phyloP scores from a whole-genome alignment of 2,329 filamentous ascomycete species.

The Sporothrix brasiliensis region DNA sequence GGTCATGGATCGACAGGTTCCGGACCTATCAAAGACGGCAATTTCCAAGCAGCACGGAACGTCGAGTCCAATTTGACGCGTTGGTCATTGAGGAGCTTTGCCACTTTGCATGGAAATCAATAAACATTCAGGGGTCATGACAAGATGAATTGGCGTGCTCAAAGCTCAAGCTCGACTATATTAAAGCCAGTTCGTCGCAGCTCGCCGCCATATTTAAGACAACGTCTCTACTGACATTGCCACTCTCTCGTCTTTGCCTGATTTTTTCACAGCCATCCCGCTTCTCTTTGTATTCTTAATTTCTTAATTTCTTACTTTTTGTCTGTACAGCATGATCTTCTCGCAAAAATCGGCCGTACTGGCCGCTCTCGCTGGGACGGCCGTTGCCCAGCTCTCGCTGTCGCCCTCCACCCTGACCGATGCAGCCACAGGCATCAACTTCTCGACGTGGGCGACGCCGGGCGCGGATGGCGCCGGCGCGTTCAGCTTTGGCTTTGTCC shows the following conservation, averaged over 20 bases:
- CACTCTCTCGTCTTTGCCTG: background rate
- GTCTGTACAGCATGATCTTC: background rate
- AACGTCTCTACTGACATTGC: background rate
- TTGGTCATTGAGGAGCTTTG: background rate
- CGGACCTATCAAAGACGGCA: conserved; percentile 12
- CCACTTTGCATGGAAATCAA: background rate
- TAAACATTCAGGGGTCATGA: background rate
- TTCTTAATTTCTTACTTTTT: no score
- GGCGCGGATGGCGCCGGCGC: conserved; percentile 25
- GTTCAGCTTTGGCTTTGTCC: conserved; percentile 54
- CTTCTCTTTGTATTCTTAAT: background rate
- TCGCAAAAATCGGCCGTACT: background rate
- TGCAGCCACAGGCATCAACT: conserved; percentile 32
- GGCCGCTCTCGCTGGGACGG: background rate
- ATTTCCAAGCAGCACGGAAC: conserved; percentile 22
- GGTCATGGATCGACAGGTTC: conserved; percentile 14
- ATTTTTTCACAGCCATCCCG: background rate
- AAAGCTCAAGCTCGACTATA: background rate
- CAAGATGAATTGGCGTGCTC: background rate
- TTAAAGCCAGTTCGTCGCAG: background rate
- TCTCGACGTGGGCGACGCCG: conserved; percentile 31
- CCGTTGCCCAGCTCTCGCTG: conserved; percentile 17
- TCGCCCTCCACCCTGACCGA: conserved; percentile 25
- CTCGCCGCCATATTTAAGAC: background rate
- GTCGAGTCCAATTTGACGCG: background rate